Evolutionary conservation across 179 eudicot species (phyloP).

Genomic region (Monotropa hypopitys): DNA sequence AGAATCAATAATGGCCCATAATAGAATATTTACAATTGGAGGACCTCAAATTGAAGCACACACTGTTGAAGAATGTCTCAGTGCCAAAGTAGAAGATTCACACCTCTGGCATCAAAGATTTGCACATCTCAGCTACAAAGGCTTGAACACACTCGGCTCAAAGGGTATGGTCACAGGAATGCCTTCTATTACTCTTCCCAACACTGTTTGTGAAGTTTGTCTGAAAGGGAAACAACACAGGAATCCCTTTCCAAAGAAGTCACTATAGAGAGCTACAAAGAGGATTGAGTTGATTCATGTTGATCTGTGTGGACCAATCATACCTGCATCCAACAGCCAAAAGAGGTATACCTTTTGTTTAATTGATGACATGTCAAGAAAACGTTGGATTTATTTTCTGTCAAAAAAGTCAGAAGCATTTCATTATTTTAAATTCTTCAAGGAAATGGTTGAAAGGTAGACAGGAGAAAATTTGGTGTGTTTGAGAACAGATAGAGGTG

Average conservation of each 20-base stretch:
- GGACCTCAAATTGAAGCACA: no score
- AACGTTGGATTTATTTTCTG: not conserved
- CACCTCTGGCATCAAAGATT: not conserved
- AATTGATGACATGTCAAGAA: not conserved
- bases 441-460: not conserved
- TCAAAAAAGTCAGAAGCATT: not conserved
- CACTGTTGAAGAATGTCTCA: not conserved
- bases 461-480: not conserved
- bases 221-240: not conserved
- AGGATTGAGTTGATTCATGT: not conserved
- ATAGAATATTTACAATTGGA: not conserved
- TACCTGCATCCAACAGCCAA: not conserved
- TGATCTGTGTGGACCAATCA: not conserved
- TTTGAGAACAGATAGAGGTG: not conserved
- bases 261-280: not conserved
- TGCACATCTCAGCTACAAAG: not conserved
- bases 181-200: not conserved
- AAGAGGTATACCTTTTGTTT: not conserved
- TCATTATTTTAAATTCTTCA: not conserved
- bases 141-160: not conserved
- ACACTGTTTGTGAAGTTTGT: not conserved
- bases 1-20: not conserved
- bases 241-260: not conserved
- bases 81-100: not conserved
- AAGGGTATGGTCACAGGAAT: not conserved